phyloP scores from a whole-genome alignment of 768 basidiomycete species.

The Auricularia sp. region DNA sequence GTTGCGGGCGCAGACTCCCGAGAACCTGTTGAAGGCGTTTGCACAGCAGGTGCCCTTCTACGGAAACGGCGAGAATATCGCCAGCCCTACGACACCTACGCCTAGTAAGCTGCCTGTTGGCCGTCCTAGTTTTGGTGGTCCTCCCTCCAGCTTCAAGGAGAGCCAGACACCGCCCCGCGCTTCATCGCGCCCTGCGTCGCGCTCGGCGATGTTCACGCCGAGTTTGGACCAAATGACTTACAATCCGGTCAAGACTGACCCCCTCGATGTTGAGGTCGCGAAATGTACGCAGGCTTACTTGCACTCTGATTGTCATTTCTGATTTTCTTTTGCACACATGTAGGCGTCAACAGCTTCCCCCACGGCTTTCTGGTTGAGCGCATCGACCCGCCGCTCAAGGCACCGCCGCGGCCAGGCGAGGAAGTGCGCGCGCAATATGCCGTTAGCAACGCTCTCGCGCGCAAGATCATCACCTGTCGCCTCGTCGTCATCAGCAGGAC shows the following conservation, averaged over 20 bases:
- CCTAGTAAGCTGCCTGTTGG: slow-evolving; percentile 38
- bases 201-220: slow-evolving; percentile 56
- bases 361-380: slow-evolving; percentile 74
- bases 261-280: slow-evolving; percentile 74
- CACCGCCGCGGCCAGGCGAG: slow-evolving; percentile 57
- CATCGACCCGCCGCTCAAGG: slow-evolving; percentile 65
- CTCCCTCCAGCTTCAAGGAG: slow-evolving; percentile 17
- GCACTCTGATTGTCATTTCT: not conserved
- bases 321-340: not conserved
- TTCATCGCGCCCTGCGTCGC: slow-evolving; percentile 18
- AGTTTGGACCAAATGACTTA: slow-evolving; percentile 48
- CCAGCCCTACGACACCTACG: slow-evolving; percentile 39
- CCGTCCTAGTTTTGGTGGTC: slow-evolving; percentile 28
- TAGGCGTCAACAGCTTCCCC: slow-evolving; percentile 60
- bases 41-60: slow-evolving; percentile 51
- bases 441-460: slow-evolving; percentile 60
- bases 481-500: slow-evolving; percentile 64
- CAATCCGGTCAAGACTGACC: slow-evolving; percentile 61
- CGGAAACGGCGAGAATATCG: slow-evolving; percentile 20
- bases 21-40: slow-evolving; percentile 47
- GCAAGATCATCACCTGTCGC: slow-evolving; percentile 70
- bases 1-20: slow-evolving; percentile 58
- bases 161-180: not conserved
- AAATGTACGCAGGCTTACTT: slow-evolving; percentile 8
- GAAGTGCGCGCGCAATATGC: slow-evolving; percentile 80